Evolutionary conservation across 345 rosid genomes (phyloP).

Genomic region (Nasturtium officinale): DNA sequence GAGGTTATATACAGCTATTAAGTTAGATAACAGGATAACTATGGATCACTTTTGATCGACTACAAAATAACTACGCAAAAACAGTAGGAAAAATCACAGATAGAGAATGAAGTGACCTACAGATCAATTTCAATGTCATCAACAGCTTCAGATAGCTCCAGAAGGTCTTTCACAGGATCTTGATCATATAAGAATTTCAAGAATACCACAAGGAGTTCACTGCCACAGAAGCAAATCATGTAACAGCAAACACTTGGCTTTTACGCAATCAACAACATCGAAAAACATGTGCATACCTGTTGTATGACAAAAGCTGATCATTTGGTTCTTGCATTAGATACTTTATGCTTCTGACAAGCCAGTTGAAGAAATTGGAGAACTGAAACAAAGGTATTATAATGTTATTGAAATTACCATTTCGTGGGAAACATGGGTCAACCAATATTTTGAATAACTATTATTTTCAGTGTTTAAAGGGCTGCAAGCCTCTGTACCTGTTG

Average conservation of each 20-base stretch:
- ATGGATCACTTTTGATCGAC: neutral
- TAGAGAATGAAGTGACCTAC: constrained; percentile 55
- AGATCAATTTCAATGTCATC: constrained; percentile 61
- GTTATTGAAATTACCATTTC: neutral
- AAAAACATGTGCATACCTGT: constrained; percentile 56
- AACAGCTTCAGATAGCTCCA: constrained; percentile 65
- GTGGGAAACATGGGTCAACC: constrained; percentile 5
- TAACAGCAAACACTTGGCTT: constrained; percentile 26
- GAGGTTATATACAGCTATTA: neutral
- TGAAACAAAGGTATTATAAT: constrained; percentile 42
- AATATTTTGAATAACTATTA: constrained; percentile 10
- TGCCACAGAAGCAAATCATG: constrained; percentile 50
- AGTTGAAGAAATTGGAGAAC: constrained; percentile 91
- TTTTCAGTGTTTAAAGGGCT: neutral
- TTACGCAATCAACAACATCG: constrained; percentile 2
- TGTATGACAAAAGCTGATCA: constrained; percentile 75
- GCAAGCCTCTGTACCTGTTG: constrained; percentile 63
- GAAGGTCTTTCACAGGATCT: constrained; percentile 79
- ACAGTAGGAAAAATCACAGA: constrained; percentile 2
- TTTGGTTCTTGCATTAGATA: constrained; percentile 85
- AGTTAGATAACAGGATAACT: neutral
- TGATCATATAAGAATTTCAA: constrained; percentile 88
- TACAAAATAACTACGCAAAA: constrained; percentile 14
- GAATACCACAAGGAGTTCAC: constrained; percentile 87
- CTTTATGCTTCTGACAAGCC: constrained; percentile 89